Conservation (phyloP, 805 yeast species). For the Hanseniaspora valbyensis region DNA sequence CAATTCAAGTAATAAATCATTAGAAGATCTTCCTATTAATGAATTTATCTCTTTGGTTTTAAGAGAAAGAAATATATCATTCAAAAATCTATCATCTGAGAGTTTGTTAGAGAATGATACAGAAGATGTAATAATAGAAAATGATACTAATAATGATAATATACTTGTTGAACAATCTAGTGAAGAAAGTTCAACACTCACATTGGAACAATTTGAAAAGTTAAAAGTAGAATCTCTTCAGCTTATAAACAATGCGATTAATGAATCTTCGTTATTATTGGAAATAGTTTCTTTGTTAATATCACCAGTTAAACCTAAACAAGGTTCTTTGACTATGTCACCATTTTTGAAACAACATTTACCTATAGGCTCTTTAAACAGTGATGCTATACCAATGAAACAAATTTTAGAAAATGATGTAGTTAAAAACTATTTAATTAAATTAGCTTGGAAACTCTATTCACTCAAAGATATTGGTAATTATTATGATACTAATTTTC, state of each 20-base stretch:
- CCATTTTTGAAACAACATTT: constrained; percentile 65
- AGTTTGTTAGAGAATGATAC: not conserved
- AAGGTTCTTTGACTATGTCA: constrained; percentile 80
- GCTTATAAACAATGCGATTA: constrained; percentile 55
- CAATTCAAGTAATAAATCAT: not conserved
- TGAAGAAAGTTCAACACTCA: not conserved
- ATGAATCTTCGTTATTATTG: constrained; percentile 77
- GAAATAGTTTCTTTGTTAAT: constrained; percentile 79
- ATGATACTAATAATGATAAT: constrained; percentile 1
- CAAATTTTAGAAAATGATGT: constrained; percentile 21
- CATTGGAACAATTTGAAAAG: constrained; percentile 33
- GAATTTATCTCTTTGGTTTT: constrained; percentile 12
- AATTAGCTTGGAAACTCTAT: constrained; percentile 72
- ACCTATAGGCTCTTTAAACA: constrained; percentile 62
- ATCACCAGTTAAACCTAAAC: constrained; percentile 71
- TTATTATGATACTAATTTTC: constrained; percentile 41
- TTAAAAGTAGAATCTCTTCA: constrained; percentile 44
- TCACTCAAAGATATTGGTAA: constrained; percentile 48
- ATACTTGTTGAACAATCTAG: not conserved
- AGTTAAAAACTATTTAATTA: constrained; percentile 24
- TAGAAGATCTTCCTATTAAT: constrained; percentile 1
- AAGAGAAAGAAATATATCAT: constrained; percentile 9
- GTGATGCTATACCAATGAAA: constrained; percentile 28
- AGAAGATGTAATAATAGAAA: not conserved
- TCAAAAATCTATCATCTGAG: constrained; percentile 4